Conservation (phyloP, 495 filamentous ascomycete species). For the Annulohypoxylon nitens region DNA sequence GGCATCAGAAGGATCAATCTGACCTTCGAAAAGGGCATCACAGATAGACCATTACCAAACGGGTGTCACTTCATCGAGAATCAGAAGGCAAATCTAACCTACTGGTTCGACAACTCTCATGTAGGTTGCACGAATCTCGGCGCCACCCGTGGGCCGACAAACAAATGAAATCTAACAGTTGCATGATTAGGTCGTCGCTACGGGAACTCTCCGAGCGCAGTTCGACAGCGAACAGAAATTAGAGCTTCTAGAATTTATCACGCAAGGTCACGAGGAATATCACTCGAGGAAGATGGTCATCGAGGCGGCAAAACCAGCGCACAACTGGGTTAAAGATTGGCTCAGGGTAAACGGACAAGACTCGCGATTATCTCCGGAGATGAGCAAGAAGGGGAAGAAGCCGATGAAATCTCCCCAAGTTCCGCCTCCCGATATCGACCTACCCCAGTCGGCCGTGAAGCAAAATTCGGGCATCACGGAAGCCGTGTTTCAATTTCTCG, state of each 20-base stretch:
- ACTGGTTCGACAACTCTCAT: conserved; percentile 80
- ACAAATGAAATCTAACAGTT: conserved; percentile 40
- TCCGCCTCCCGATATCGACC: conserved; percentile 67
- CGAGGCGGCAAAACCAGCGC: conserved; percentile 65
- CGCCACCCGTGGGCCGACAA: background rate
- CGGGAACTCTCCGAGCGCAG: conserved; percentile 71
- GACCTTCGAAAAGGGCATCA: conserved; percentile 70
- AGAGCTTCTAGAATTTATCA: conserved; percentile 77
- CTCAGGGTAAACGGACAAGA: conserved; percentile 66
- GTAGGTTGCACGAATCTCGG: conserved; percentile 58
- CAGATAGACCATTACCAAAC: conserved; percentile 68
- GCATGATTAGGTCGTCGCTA: conserved; percentile 69
- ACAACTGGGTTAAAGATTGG: conserved; percentile 70
- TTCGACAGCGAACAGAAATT: conserved; percentile 79
- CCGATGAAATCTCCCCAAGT: conserved; percentile 61
- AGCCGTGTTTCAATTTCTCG: conserved; percentile 75
- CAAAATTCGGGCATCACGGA: conserved; percentile 69
- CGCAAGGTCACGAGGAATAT: conserved; percentile 74
- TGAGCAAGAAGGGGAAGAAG: conserved; percentile 77
- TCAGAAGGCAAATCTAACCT: conserved; percentile 72
- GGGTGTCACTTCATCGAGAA: conserved; percentile 76
- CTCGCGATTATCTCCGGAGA: conserved; percentile 77
- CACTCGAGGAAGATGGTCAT: conserved; percentile 69
- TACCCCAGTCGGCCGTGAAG: conserved; percentile 75
- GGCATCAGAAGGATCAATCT: conserved; percentile 84